A percentile compares a stretch with the other conserved stretches of the same genome.
phyloP scores from a whole-genome alignment of 371 early-diverging fungal species.

The Gilbertella persicaria region DNA sequence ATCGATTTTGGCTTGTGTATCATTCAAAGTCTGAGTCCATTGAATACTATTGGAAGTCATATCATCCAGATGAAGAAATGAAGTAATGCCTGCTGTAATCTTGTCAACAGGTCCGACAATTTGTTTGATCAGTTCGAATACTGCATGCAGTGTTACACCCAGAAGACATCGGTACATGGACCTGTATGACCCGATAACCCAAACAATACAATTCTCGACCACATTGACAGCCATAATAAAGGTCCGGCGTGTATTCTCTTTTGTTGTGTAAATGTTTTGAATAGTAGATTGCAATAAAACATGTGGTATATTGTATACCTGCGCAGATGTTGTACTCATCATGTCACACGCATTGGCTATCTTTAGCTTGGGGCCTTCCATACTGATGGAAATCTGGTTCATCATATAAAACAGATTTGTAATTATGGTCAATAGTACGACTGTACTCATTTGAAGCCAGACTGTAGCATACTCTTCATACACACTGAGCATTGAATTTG shows the following conservation, averaged over 20 bases:
- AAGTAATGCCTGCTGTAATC: slow-evolving; percentile 24
- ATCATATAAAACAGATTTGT: slow-evolving; percentile 5
- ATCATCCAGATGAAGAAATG: slow-evolving; percentile 2
- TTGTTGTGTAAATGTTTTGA: slow-evolving; percentile 8
- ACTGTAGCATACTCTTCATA: no score
- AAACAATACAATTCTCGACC: slow-evolving; percentile 24
- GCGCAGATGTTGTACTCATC: slow-evolving; percentile 12
- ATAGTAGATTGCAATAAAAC: slow-evolving; percentile 6
- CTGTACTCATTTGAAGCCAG: no score
- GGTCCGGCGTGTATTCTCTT: slow-evolving; percentile 24
- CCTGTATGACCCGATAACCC: slow-evolving; percentile 36
- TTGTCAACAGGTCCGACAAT: slow-evolving; percentile 32
- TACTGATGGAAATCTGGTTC: background rate
- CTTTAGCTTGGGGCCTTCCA: slow-evolving; percentile 5
- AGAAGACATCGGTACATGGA: slow-evolving; percentile 43
- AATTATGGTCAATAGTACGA: slow-evolving; percentile 10
- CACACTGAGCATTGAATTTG: no score
- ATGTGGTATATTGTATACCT: slow-evolving; percentile 15
- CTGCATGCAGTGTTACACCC: slow-evolving; percentile 29
- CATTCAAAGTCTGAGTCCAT: slow-evolving; percentile 27
- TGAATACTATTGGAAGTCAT: background rate
- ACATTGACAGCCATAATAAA: slow-evolving; percentile 13
- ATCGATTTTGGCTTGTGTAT: slow-evolving; percentile 22
- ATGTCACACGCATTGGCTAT: slow-evolving; percentile 20
- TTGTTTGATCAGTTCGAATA: slow-evolving; percentile 22